Evolutionary conservation across 805 yeast species (phyloP).

Genomic region (Nakazawaea laoshanensis): DNA sequence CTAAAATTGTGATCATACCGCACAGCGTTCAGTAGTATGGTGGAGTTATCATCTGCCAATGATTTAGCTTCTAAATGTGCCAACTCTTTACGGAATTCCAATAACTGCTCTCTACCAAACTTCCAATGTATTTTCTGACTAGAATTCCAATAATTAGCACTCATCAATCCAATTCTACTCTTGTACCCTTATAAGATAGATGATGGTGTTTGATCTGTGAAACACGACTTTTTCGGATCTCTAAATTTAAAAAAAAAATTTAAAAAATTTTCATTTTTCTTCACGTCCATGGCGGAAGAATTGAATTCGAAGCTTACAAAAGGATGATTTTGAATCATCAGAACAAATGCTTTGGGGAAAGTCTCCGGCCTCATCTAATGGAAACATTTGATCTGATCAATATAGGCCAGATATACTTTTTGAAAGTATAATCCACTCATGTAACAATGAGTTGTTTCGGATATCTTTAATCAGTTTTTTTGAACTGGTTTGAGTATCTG

Average conservation of each 20-base stretch:
- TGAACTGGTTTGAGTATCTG: conserved; percentile 3
- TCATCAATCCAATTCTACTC: conserved; percentile 30
- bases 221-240: background rate
- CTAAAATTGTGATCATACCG: conserved; percentile 54
- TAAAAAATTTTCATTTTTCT: conserved; percentile 6
- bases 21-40: conserved; percentile 23
- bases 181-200: background rate
- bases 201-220: background rate
- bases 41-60: conserved; percentile 6
- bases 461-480: background rate
- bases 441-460: too few species aligned
- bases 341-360: conserved; percentile 66
- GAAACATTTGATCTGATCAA: conserved; percentile 33
- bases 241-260: background rate
- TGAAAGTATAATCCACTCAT: too few species aligned
- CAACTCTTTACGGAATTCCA: conserved; percentile 14
- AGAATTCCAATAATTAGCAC: conserved; percentile 84
- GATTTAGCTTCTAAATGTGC: conserved; percentile 16
- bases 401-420: conserved; percentile 4
- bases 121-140: conserved; percentile 82
- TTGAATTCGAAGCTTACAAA: conserved; percentile 65
- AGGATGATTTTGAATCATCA: conserved; percentile 24
- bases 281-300: conserved; percentile 63
- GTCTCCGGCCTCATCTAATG: conserved; percentile 76
- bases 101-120: conserved; percentile 53